These are phyloP conservation scores for Triangularia setosa DNA, from an alignment of 2,329 filamentous ascomycete genomes.

Conservation along the genomic window DNA sequence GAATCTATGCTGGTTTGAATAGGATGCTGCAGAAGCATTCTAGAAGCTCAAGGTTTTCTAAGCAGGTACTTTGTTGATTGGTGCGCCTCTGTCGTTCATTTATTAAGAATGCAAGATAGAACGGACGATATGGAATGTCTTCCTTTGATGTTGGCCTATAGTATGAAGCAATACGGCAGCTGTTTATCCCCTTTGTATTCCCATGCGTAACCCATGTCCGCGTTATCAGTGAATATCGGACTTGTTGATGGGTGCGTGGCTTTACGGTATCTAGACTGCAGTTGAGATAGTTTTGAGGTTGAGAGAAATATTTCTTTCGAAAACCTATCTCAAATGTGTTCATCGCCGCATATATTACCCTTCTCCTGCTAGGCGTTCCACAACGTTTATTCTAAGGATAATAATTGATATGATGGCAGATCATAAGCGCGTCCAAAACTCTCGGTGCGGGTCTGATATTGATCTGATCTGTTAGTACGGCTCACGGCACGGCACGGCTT, in stretches of 20 bases:
- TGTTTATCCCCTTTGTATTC: no score
- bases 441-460: neutral
- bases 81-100: neutral
- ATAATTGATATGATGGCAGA: neutral
- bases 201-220: no score
- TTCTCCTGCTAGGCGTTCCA: neutral
- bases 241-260: no score
- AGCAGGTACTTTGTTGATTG: neutral
- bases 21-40: neutral
- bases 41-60: neutral
- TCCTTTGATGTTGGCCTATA: neutral
- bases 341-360: neutral
- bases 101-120: neutral
- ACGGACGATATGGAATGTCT: neutral
- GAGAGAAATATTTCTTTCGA: no score
- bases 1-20: no score
- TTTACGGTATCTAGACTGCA: no score
- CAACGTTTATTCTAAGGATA: neutral
- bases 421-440: neutral
- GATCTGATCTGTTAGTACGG: neutral
- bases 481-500: neutral
- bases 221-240: no score
- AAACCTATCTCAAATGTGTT: no score
- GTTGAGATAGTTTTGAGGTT: no score
- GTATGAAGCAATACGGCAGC: neutral